Evolutionary conservation across 306 rosid species (phyloP).

Genomic region (Cucurbita argyrosperma): DNA sequence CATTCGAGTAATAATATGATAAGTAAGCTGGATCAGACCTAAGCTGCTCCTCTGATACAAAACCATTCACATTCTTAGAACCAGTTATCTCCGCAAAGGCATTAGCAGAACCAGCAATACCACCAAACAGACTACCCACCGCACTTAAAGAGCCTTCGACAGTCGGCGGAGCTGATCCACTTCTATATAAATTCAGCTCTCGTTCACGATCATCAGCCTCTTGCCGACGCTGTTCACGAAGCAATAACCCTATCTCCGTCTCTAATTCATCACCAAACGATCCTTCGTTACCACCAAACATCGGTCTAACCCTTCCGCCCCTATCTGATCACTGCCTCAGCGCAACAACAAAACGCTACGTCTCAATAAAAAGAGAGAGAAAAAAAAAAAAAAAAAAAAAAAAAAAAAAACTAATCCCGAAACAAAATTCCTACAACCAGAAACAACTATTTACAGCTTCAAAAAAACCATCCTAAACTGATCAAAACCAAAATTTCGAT

Average conservation of each 20-base stretch:
- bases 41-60: constrained; percentile 67
- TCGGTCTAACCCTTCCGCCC: constrained; percentile 26
- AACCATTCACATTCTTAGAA: constrained; percentile 43
- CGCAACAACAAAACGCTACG: neutral
- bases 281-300: constrained; percentile 64
- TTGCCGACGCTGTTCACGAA: constrained; percentile 63
- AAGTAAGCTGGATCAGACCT: constrained; percentile 91
- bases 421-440: neutral
- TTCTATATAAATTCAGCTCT: constrained; percentile 59
- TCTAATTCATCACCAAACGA: constrained; percentile 80
- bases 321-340: constrained; percentile 8
- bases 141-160: constrained; percentile 79
- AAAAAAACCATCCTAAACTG: constrained; percentile 15
- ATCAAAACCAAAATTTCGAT: constrained; percentile 17
- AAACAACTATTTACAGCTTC: constrained; percentile 24
- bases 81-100: constrained; percentile 32
- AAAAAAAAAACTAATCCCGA: neutral
- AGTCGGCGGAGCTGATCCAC: constrained; percentile 94
- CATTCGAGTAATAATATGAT: constrained; percentile 62
- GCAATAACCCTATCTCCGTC: constrained; percentile 65
- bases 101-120: constrained; percentile 7
- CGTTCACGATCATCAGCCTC: constrained; percentile 61
- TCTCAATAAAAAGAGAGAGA: neutral
- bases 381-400: neutral
- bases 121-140: constrained; percentile 57